Evolutionary conservation across 371 early-diverging fungal genomes (phyloP), one percentile per base, ranked within the genome.

Genomic region (Saksenaea oblongispora): DNA sequence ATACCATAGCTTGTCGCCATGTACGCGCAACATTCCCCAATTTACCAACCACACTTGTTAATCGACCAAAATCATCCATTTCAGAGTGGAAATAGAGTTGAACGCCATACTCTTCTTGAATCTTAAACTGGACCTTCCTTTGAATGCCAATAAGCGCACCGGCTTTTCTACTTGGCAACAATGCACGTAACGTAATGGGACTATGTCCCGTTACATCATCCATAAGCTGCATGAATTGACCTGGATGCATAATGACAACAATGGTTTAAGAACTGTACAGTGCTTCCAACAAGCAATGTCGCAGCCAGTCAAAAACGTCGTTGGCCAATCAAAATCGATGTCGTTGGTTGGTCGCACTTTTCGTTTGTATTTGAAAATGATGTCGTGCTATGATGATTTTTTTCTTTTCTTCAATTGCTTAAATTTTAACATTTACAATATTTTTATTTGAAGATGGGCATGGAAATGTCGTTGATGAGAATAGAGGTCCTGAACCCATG

Each of bases 131-230:
- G 5, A 54, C 31, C 2, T 41, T 17, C 1, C 67, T 64, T 5
- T 57, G 31, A 18, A 22, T 54, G 11, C 71, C 71, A 22, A 71
- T 64, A 0, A 71, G 44, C 8, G 59, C 34, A 1, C 64, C 64
- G 11, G 53, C 28, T 34, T 55, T 42, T 8, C 28, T 54, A 0
- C 9, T 10, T 1, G 64, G 62, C 7, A 71, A 36, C 13, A 71
- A 18, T 8, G 71, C 67, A 8, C 71, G 67, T 36, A 71, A 34
- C 1, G 67, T 71, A 11, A 71, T 42, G 15, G 67, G 71, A 9
- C 37, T 47, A 18, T 22, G 9, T 24, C 26, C 42, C 0, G 26
- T n/a, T 11, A 41, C 54, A 26, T 34, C 41, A 17, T 28, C 36
- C n/a, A 62, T 14, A 13, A 62, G 31, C 14, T 15, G 27, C 53